Percentiles rank a stretch among this genome's conserved stretches.
These are phyloP conservation scores for Calocera cornea DNA, from an alignment of 768 basidiomycete genomes.

Conservation along the genomic window DNA sequence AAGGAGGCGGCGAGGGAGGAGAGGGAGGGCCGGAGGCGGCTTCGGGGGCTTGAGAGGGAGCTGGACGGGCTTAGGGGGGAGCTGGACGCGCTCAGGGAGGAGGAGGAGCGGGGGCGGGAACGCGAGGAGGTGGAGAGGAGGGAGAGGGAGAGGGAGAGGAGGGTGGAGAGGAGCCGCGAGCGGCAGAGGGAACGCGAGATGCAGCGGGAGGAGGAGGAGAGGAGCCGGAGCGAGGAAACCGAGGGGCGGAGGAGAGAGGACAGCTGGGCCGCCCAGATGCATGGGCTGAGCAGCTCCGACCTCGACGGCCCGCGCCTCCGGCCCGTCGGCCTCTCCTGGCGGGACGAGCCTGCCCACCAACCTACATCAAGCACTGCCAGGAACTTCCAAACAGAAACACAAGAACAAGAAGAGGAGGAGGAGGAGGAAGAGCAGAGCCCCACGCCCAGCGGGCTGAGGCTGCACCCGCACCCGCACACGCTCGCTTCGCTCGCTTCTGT, in stretches of 20 bases:
- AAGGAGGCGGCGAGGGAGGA: constrained; percentile 54
- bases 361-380: too few species aligned
- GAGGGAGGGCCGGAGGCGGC: constrained; percentile 48
- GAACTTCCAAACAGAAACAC: too few species aligned
- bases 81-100: constrained; percentile 61
- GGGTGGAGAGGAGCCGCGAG: constrained; percentile 35
- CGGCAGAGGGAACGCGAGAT: constrained; percentile 43
- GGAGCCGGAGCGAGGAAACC: constrained; percentile 25
- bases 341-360: too few species aligned
- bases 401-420: too few species aligned
- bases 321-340: too few species aligned
- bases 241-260: constrained; percentile 25
- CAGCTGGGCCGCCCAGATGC: neutral
- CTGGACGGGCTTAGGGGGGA: constrained; percentile 60
- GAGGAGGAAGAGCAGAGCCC: neutral
- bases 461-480: too few species aligned
- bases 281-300: neutral
- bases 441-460: neutral
- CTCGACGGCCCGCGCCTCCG: too few species aligned
- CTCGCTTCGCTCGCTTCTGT: neutral
- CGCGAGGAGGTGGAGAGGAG: constrained; percentile 14
- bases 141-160: constrained; percentile 28
- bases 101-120: constrained; percentile 37
- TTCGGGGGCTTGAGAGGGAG: constrained; percentile 67
- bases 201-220: constrained; percentile 11